Percentiles rank a stretch among this genome's conserved stretches.
Conservation (phyloP, 106 monocot species). For the Apostasia shenzhenica region DNA sequence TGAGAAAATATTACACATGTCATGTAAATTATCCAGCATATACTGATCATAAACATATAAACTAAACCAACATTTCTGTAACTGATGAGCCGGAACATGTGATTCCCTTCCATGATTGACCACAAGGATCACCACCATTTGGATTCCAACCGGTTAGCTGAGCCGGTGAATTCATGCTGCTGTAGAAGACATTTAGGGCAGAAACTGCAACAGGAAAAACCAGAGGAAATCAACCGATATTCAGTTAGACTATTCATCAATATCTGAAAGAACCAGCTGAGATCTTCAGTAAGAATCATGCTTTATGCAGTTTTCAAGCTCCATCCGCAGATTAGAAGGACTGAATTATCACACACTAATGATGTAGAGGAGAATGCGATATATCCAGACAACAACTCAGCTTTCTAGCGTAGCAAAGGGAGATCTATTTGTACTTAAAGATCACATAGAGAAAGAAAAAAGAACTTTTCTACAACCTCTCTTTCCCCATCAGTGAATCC, state of each 20-base stretch:
- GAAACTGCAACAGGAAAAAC: conserved; percentile 44
- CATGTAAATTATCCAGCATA: not conserved
- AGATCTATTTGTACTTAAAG: not conserved
- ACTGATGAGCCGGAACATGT: conserved; percentile 64
- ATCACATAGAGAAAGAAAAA: not conserved
- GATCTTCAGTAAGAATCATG: too few relatives aligned
- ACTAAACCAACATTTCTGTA: conserved; percentile 29
- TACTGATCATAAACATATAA: not conserved
- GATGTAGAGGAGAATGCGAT: too few relatives aligned
- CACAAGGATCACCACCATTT: conserved; percentile 83
- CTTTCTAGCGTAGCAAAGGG: not conserved
- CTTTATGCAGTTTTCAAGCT: not conserved
- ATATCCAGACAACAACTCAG: not conserved
- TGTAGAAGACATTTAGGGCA: conserved; percentile 81
- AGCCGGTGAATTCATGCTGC: conserved; percentile 57
- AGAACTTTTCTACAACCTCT: not conserved
- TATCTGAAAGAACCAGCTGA: not conserved
- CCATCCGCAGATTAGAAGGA: too few relatives aligned
- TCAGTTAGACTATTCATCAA: not conserved
- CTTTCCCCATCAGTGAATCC: too few relatives aligned
- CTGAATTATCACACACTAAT: too few relatives aligned
- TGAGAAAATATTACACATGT: not conserved
- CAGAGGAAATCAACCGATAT: not conserved
- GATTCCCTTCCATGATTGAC: conserved; percentile 63
- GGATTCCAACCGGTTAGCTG: conserved; percentile 63